Evolutionary conservation across 2,329 filamentous ascomycete species (phyloP), one percentile per base, ranked within the genome.

Genomic region (Allantophomopsis cytisporea): DNA sequence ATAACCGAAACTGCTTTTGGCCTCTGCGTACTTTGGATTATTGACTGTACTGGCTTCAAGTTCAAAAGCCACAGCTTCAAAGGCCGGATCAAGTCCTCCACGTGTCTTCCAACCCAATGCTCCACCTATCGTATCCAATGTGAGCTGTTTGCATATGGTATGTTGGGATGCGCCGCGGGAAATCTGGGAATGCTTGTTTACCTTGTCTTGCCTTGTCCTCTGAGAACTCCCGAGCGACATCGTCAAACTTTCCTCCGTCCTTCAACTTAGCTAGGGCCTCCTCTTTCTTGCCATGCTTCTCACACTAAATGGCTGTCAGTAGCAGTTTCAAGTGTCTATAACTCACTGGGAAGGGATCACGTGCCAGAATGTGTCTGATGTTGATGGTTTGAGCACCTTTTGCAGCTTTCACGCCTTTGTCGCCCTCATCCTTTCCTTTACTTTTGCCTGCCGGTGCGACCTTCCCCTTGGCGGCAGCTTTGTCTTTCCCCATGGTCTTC

Each of bases 251-350:
- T 38, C 66, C 67, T 2, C 81, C 80, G 3, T 59, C 72, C 31
- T 68, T 68, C 38, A 88, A 59, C 60, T 84, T 80, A 41, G 69
- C 71, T 13, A 86, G 56, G 1, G 83, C 83, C 54, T 85, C 78
- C 53, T 86, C 81, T 54, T 85, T 87, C 58, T 79, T 84, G n/a
- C 65, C 61, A 54, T 85, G 76, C 54, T 88, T 88, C 55, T 79
- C 78, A 51, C 83, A 87, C 63, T 78, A 36, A 34, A 34, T 31
- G n/a, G 18, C 21, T 28, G 23, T 28, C 23, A 28, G 23, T 28
- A 28, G 11, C 23, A 28, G 23, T 12, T 8, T 12, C 23, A n/a
- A n/a, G 7, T 28, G 11, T 15, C 15, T 16, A 17, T 39, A 30
- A 18, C n/a, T 34, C 23, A 28, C 23, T 12, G 23, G 7, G 23